Conservation (phyloP, 805 yeast genomes). For the Priceomyces carsonii region DNA sequence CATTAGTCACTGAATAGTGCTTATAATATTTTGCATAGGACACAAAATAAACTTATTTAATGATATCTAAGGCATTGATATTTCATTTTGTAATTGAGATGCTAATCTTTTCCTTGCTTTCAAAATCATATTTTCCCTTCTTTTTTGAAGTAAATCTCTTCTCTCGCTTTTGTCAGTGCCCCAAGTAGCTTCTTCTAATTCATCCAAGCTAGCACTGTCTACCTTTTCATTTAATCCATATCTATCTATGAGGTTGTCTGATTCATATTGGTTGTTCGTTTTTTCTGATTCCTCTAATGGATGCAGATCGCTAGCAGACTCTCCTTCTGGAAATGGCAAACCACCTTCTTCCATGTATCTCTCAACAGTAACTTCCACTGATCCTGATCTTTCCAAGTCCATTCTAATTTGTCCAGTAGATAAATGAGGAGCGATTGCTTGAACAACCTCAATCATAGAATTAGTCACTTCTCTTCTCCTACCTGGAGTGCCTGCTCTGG, state of each 20-base stretch:
- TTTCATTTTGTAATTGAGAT: conserved; percentile 30
- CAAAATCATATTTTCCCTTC: conserved; percentile 42
- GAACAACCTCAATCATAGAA: conserved; percentile 84
- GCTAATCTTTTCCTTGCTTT: conserved; percentile 51
- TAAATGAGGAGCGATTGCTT: conserved; percentile 75
- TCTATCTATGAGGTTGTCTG: conserved; percentile 37
- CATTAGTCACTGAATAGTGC: conserved; percentile 18
- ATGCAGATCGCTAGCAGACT: conserved; percentile 13
- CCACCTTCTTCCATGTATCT: conserved; percentile 61
- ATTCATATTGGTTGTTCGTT: conserved; percentile 8
- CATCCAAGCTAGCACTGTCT: conserved; percentile 22
- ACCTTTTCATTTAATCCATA: conserved; percentile 39
- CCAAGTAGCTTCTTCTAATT: conserved; percentile 25
- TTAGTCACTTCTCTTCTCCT: conserved; percentile 52
- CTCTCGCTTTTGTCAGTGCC: conserved; percentile 22
- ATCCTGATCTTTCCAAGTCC: conserved; percentile 75
- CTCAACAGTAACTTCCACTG: conserved; percentile 79
- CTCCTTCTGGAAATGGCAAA: conserved; percentile 58
- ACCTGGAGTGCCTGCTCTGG: conserved; percentile 13
- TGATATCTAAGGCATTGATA: background rate
- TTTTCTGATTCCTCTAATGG: conserved; percentile 6
- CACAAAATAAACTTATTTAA: background rate
- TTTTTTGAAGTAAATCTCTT: conserved; percentile 22
- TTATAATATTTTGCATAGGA: background rate
- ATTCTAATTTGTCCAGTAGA: conserved; percentile 68